phyloP scores from a whole-genome alignment of 495 filamentous ascomycete species.

The Lasiosphaeria ovina region DNA sequence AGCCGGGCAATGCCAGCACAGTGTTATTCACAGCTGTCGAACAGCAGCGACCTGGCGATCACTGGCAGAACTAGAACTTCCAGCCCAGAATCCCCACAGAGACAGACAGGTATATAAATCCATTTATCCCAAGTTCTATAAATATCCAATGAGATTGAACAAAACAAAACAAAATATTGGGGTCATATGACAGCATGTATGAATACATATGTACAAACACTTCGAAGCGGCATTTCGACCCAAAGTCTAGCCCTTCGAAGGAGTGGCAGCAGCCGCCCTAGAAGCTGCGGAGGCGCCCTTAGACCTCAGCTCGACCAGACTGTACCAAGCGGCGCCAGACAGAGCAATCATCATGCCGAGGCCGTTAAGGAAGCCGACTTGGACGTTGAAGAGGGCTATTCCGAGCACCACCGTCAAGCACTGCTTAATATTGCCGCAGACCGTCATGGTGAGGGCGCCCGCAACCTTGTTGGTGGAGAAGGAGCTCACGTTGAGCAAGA shows the following conservation, averaged over 20 bases:
- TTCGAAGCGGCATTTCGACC: no score
- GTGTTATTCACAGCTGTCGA: no score
- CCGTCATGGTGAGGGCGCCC: conserved; percentile 57
- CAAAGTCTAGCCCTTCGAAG: background rate
- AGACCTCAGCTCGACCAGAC: conserved; percentile 36
- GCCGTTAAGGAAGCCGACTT: conserved; percentile 46
- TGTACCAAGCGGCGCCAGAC: conserved; percentile 48
- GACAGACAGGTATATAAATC: no score
- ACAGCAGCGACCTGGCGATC: no score
- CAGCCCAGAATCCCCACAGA: no score
- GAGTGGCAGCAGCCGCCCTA: background rate
- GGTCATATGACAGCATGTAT: no score
- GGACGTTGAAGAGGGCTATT: conserved; percentile 50
- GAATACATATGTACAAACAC: no score
- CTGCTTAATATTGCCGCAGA: conserved; percentile 59
- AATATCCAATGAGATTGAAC: no score
- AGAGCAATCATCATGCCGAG: conserved; percentile 46
- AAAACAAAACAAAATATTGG: no score
- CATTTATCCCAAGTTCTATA: no score
- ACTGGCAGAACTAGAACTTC: no score
- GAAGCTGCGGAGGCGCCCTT: conserved; percentile 6
- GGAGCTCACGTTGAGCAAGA: conserved; percentile 52
- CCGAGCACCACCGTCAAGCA: conserved; percentile 55
- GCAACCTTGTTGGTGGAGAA: conserved; percentile 57
- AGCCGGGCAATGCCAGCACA: no score